These are phyloP conservation scores for Clathrus columnatus DNA, from an alignment of 768 basidiomycete genomes.

Conservation along the genomic window DNA sequence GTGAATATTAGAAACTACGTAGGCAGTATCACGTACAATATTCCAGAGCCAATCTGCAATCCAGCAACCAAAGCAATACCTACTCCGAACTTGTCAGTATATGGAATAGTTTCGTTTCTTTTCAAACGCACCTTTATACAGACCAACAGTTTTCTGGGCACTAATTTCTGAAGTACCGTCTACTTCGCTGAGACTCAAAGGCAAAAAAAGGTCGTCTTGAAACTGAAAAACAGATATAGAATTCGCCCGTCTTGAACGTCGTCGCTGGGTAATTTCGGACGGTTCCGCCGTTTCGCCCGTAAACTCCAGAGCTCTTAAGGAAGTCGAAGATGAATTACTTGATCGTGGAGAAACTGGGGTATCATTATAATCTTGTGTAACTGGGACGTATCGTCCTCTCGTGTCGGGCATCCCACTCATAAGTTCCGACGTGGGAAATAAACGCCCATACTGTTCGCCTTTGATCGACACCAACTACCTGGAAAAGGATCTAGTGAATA, in stretches of 20 bases:
- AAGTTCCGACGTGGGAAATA: neutral
- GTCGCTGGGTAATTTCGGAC: conserved; percentile 29
- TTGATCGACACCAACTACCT: no score
- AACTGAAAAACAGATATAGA: conserved; percentile 75
- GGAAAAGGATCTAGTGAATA: no score
- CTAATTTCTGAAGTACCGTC: conserved; percentile 38
- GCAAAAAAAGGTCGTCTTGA: conserved; percentile 65
- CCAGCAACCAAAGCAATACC: conserved; percentile 85
- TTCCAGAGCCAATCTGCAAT: conserved; percentile 87
- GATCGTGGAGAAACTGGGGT: conserved; percentile 16
- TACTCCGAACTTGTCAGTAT: conserved; percentile 20
- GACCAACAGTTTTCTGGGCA: conserved; percentile 63
- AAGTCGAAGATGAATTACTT: conserved; percentile 47
- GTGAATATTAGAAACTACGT: no score
- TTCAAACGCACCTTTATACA: conserved; percentile 60
- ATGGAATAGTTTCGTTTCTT: conserved; percentile 8
- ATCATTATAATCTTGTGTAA: neutral
- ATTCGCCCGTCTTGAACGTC: conserved; percentile 43
- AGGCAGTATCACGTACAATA: conserved; percentile 62
- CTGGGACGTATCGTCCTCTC: conserved; percentile 5
- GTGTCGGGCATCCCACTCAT: neutral
- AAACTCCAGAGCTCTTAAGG: conserved; percentile 71
- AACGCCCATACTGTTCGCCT: no score
- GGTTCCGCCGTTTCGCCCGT: conserved; percentile 38
- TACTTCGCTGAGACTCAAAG: conserved; percentile 70